phyloP scores from a whole-genome alignment of 139 green algal species.

The Dunaliella primolecta region DNA sequence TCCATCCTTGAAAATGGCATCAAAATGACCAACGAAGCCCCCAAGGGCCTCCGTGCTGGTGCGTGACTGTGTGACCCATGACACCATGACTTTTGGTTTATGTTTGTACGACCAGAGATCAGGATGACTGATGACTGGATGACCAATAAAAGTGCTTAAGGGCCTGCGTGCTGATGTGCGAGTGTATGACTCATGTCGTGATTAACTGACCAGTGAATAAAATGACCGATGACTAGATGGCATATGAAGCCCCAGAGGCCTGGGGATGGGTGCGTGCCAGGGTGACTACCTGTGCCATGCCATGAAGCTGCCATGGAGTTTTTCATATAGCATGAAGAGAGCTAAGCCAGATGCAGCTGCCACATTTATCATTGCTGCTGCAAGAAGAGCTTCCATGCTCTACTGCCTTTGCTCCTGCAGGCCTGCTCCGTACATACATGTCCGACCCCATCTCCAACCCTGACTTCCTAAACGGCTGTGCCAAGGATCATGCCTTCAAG shows the following conservation, averaged over 20 bases:
- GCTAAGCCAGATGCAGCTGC: no score
- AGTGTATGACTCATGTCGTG: no score
- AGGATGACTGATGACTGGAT: slow-evolving; percentile 41
- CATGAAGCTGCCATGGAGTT: no score
- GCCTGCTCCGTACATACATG: slow-evolving; percentile 69
- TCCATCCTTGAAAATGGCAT: slow-evolving; percentile 69
- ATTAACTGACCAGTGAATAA: no score
- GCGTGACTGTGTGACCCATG: background rate
- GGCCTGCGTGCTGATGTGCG: slow-evolving; percentile 11
- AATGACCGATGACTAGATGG: no score
- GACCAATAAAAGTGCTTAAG: slow-evolving; percentile 69
- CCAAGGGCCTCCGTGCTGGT: slow-evolving; percentile 54
- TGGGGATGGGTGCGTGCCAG: no score
- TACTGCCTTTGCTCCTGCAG: no score
- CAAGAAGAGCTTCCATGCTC: no score
- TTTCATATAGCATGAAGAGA: no score
- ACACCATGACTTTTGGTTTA: background rate
- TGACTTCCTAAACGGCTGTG: slow-evolving; percentile 69
- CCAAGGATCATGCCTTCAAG: slow-evolving; percentile 59
- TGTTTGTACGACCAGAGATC: background rate
- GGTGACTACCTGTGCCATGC: no score
- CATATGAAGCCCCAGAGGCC: no score
- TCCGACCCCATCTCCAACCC: slow-evolving; percentile 62
- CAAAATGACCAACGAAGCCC: slow-evolving; percentile 75
- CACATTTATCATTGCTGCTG: no score